Base-by-base conservation (phyloP, 1,139 yeast species). In the Kodamaea sp. region DNA sequence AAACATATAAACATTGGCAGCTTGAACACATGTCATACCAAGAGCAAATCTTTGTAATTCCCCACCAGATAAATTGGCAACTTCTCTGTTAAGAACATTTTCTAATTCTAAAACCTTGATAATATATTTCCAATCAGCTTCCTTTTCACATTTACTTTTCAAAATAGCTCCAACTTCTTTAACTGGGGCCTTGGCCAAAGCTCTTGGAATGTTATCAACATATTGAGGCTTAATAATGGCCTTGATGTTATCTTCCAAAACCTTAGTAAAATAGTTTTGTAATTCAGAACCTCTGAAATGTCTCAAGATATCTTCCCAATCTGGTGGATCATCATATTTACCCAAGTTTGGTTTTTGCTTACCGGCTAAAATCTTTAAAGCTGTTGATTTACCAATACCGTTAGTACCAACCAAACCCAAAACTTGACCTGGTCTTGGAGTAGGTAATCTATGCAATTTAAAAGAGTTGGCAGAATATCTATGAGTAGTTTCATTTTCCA, bases 381-480 rank as follows among this genome's bases (percentile, higher is more conserved):
- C 98, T n/a, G 98, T 92, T 8, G 96, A 85, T 63, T 92, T 92
- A 56, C 98, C 98, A 58, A 92, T 92, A 88, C 98, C 98, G 73
- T 92, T 92, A 43, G 97, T 87, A 59, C 98, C 98, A 36, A 92
- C 98, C 53, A 92, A 77, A 49, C 98, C 98, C 52, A 92, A 75
- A 35, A 92, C 98, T 68, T 92, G 98, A 44, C 97, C 98, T 6
- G 98, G 97, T 69, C 98, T 84, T 50, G 98, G 98, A 44, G 96
- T 90, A 20, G 98, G 98, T 55, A 92, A 75, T 65, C 98, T 80
- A 64, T 92, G 98, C 57, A 92, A 78, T 67, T 92, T 92, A 81
- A 92, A 92, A 37, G 97, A 88, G 66, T 92, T 92, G 43, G 97
- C 98, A 35, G 97, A 87, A 65, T 92, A 92, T 73, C 98, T 82